Evolutionary conservation across 208 protist genomes (phyloP).

Genomic region (Endotrypanum monterogeii): DNA sequence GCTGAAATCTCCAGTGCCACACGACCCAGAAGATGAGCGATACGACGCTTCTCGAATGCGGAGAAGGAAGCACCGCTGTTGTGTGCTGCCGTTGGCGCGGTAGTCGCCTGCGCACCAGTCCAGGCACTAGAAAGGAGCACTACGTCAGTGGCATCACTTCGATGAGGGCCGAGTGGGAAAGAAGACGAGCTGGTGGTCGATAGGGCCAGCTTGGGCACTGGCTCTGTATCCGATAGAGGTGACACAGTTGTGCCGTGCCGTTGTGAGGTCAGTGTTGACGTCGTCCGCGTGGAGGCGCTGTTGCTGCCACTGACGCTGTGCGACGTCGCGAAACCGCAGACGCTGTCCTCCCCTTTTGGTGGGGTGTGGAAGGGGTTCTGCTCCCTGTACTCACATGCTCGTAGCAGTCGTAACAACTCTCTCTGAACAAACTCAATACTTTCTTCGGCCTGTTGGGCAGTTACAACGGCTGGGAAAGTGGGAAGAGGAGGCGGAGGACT

Average conservation of each 20-base stretch:
- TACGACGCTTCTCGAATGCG: slow-evolving; percentile 57
- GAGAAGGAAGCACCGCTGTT: slow-evolving; percentile 33
- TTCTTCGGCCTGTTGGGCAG: slow-evolving; percentile 18
- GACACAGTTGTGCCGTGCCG: not conserved
- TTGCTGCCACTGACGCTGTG: not conserved
- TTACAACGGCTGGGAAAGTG: not conserved
- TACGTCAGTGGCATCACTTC: not conserved
- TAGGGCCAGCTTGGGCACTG: not conserved
- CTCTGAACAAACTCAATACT: slow-evolving; percentile 40
- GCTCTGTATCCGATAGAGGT: not conserved
- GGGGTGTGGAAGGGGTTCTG: slow-evolving; percentile 25
- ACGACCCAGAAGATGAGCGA: slow-evolving; percentile 58
- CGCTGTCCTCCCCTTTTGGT: not conserved
- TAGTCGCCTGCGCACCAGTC: not conserved
- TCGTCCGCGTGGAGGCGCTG: not conserved
- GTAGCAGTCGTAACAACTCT: slow-evolving; percentile 40
- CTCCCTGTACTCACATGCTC: slow-evolving; percentile 46
- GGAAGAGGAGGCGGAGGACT: not conserved
- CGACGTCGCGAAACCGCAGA: not conserved
- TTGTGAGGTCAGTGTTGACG: not conserved
- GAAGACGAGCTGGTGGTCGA: not conserved
- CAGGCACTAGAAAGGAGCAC: not conserved
- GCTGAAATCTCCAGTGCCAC: slow-evolving; percentile 51
- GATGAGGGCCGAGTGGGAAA: not conserved
- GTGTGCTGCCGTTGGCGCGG: not conserved